Evolutionary conservation across 2,329 filamentous ascomycete species (phyloP), one percentile per base, ranked within the genome.

Genomic region (Lachnellula hyalina): DNA sequence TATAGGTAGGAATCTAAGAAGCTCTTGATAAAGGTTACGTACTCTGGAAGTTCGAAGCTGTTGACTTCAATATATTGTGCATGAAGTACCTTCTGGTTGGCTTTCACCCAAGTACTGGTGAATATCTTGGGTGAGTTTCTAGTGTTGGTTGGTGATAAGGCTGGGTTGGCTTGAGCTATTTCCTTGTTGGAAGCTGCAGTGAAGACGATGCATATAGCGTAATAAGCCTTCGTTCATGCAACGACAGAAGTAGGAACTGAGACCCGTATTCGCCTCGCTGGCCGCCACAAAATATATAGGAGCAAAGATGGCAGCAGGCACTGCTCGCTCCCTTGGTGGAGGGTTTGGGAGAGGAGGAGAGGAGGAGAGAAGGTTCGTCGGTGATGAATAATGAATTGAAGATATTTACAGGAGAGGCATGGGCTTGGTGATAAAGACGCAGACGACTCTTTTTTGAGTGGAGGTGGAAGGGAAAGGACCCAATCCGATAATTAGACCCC

Each of bases 161-260:
- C 28, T 28, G 36, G 36, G 5, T 7, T 40, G 5, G 36, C 36
- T 17, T 40, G 44, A 44, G 19, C 7, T 44, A 11, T 14, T 44
- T 14, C 19, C 41, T 25, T 44, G 41, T 8, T 12, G 41, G 19
- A 21, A 5, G 41, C 15, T 44, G 41, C 41, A 44, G 41, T 17
- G 11, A 44, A 17, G n/a, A 23, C 15, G 23, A 32, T 46, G 44
- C 44, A 47, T 47, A 32, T 25, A 50, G 42, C 44, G 48, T 9
- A 32, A 32, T 50, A 50, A 50, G 38, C 48, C 48, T 40, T 23
- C 11, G 2, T 40, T 50, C 36, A 50, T 50, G 48, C 48, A 50
- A 21, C 14, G 19, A 19, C 48, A 23, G 48, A 49, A 49, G 36
- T 38, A 34, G 14, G 38, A 42, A 50, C 48, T 50, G 36, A 28